Evolutionary conservation across 2,329 filamentous ascomycete genomes (phyloP).

Genomic region (Penicillium sp.): DNA sequence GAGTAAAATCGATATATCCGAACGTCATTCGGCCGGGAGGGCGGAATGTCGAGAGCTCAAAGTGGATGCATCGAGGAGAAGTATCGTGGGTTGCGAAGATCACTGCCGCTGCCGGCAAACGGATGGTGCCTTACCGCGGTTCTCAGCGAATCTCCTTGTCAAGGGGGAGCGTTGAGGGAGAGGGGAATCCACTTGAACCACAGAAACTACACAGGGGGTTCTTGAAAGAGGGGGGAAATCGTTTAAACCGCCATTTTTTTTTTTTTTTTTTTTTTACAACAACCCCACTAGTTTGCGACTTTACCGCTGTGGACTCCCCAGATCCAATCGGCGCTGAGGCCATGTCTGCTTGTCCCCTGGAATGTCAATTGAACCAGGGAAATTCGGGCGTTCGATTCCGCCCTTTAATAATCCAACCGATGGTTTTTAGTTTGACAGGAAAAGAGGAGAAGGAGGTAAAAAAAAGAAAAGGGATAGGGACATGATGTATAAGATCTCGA

Average conservation of each 20-base stretch:
- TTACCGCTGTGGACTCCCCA: slow-evolving; percentile 24
- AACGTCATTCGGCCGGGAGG: slow-evolving; percentile 17
- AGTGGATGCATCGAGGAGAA: slow-evolving; percentile 5
- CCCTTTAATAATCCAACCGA: too few species aligned
- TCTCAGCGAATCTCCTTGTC: slow-evolving; percentile 1
- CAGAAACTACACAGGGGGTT: slow-evolving; percentile 1
- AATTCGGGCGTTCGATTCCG: background rate
- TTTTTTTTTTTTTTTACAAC: slow-evolving; percentile 1
- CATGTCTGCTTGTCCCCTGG: slow-evolving; percentile 14
- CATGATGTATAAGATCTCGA: background rate
- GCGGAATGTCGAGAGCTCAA: slow-evolving; percentile 1
- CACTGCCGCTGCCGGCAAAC: slow-evolving; percentile 16
- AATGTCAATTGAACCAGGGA: background rate
- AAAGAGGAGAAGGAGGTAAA: too few species aligned
- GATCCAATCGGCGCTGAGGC: slow-evolving; percentile 21
- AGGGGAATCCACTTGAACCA: background rate
- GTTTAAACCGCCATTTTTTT: slow-evolving; percentile 6
- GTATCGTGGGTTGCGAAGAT: slow-evolving; percentile 10
- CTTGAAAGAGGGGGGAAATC: slow-evolving; percentile 4
- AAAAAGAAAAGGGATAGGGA: background rate
- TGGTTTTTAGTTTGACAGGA: background rate
- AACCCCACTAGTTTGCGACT: slow-evolving; percentile 27
- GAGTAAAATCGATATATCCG: background rate
- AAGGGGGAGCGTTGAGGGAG: background rate
- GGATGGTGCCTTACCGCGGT: slow-evolving; percentile 1